A percentile compares a stretch with the other conserved stretches of the same genome.
phyloP scores from a whole-genome alignment of 2,329 filamentous ascomycete species.

The Botryosphaeria dothidea region DNA sequence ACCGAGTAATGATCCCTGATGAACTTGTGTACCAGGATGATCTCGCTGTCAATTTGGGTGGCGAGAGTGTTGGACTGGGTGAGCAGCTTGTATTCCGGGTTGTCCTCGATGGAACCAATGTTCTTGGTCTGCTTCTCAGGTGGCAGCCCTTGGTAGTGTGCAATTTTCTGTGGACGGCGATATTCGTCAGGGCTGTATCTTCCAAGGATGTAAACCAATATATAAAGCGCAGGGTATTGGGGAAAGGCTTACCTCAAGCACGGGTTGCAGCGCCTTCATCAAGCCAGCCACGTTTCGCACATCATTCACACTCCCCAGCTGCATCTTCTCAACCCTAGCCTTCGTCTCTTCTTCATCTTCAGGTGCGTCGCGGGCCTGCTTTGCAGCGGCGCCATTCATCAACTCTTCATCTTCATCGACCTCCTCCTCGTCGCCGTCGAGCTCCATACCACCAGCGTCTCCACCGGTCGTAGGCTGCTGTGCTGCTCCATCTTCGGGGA shows the following conservation, averaged over 20 bases:
- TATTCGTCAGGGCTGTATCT: constrained; percentile 66
- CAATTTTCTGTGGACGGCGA: constrained; percentile 71
- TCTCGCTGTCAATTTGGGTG: constrained; percentile 89
- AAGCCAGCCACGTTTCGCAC: constrained; percentile 76
- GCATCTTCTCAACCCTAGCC: constrained; percentile 80
- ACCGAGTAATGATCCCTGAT: constrained; percentile 94
- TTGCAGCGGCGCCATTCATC: constrained; percentile 45
- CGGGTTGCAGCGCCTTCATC: constrained; percentile 78
- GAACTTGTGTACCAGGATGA: constrained; percentile 92
- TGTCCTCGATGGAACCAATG: constrained; percentile 81
- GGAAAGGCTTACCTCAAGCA: constrained; percentile 62
- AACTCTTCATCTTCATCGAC: constrained; percentile 63
- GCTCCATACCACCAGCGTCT: constrained; percentile 49
- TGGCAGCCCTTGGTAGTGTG: constrained; percentile 70
- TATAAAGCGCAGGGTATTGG: constrained; percentile 45
- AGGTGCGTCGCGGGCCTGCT: constrained; percentile 49
- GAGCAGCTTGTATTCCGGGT: constrained; percentile 85
- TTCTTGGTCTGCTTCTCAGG: constrained; percentile 64
- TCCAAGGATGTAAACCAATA: constrained; percentile 19
- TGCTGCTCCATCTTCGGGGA: constrained; percentile 26
- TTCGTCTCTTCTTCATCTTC: constrained; percentile 71
- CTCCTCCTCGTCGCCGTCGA: constrained; percentile 62
- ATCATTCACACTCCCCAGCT: constrained; percentile 64
- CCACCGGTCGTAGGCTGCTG: constrained; percentile 21
- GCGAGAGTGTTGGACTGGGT: constrained; percentile 88